phyloP scores from a whole-genome alignment of 306 rosid genomes.

The Quillaja saponaria region DNA sequence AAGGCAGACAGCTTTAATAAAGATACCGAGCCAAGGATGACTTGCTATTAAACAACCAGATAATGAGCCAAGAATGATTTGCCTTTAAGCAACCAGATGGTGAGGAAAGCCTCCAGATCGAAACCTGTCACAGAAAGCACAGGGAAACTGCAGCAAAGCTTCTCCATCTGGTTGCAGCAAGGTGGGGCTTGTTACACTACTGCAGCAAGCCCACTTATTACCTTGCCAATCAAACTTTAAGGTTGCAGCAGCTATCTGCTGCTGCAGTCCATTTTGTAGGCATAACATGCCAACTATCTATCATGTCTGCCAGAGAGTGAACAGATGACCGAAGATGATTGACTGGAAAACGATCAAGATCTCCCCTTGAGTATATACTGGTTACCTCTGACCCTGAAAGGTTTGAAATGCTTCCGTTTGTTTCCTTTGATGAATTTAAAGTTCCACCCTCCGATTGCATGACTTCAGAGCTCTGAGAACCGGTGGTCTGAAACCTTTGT shows the following conservation, averaged over 20 bases:
- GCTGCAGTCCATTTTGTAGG: conserved; percentile 83
- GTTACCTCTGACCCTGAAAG: conserved; percentile 79
- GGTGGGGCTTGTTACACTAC: conserved; percentile 34
- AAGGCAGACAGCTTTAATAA: conserved; percentile 26
- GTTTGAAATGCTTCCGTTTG: conserved; percentile 56
- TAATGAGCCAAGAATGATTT: conserved; percentile 54
- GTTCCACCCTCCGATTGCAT: conserved; percentile 72
- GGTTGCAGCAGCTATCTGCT: conserved; percentile 66
- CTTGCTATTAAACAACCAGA: conserved; percentile 60
- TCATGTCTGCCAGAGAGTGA: conserved; percentile 57
- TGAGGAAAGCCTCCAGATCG: conserved; percentile 30
- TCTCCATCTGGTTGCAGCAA: conserved; percentile 54
- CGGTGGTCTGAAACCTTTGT: conserved; percentile 41
- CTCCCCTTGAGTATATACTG: conserved; percentile 58
- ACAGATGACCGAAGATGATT: conserved; percentile 49
- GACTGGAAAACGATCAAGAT: conserved; percentile 45
- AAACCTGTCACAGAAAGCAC: conserved; percentile 35
- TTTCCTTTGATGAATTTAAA: conserved; percentile 67
- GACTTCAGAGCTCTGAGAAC: conserved; percentile 69
- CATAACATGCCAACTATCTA: conserved; percentile 49
- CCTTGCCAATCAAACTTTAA: conserved; percentile 54
- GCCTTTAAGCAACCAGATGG: conserved; percentile 61
- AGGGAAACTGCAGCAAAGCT: conserved; percentile 20
- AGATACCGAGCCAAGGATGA: conserved; percentile 50
- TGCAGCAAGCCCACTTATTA: conserved; percentile 38